These are phyloP conservation scores for Penicillium sp. DNA, from an alignment of 2,329 filamentous ascomycete species.

Conservation along the genomic window DNA sequence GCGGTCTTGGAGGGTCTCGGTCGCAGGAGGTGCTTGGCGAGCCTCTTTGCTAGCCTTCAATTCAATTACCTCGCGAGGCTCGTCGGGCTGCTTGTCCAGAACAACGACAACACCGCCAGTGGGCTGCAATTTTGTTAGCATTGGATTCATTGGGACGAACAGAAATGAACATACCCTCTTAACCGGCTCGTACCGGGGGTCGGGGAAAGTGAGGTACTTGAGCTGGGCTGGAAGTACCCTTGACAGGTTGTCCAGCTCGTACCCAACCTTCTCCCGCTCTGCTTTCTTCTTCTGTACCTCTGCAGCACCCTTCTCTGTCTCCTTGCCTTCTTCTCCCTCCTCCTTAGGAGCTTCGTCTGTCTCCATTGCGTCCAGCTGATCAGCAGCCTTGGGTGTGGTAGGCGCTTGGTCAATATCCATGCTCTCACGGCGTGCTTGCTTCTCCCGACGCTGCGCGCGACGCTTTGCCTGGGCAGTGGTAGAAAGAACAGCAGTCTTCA, in stretches of 20 bases:
- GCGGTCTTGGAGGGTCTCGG: slow-evolving; percentile 43
- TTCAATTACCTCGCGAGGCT: slow-evolving; percentile 78
- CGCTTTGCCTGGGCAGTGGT: slow-evolving; percentile 97
- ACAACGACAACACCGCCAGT: slow-evolving; percentile 94
- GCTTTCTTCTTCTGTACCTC: slow-evolving; percentile 77
- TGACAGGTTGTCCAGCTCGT: slow-evolving; percentile 95
- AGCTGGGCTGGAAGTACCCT: slow-evolving; percentile 87
- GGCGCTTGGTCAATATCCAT: slow-evolving; percentile 90
- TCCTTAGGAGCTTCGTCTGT: slow-evolving; percentile 58
- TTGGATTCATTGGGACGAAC: not conserved
- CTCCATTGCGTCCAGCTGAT: slow-evolving; percentile 82
- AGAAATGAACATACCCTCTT: slow-evolving; percentile 64
- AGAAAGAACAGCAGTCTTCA: slow-evolving; percentile 92
- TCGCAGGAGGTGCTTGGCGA: slow-evolving; percentile 41
- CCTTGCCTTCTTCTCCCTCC: slow-evolving; percentile 54
- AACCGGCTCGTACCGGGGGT: slow-evolving; percentile 88
- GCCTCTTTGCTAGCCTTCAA: slow-evolving; percentile 80
- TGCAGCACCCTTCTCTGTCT: slow-evolving; percentile 58
- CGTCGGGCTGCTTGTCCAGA: slow-evolving; percentile 74
- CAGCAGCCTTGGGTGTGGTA: slow-evolving; percentile 65
- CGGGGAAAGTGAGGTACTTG: slow-evolving; percentile 91
- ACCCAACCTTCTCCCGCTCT: slow-evolving; percentile 95
- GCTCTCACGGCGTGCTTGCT: slow-evolving; percentile 81
- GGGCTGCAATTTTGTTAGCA: slow-evolving; percentile 59
- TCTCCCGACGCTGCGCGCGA: slow-evolving; percentile 89